These are phyloP conservation scores for Fusarium sp. DNA, from an alignment of 2,329 filamentous ascomycete species.

Conservation along the genomic window DNA sequence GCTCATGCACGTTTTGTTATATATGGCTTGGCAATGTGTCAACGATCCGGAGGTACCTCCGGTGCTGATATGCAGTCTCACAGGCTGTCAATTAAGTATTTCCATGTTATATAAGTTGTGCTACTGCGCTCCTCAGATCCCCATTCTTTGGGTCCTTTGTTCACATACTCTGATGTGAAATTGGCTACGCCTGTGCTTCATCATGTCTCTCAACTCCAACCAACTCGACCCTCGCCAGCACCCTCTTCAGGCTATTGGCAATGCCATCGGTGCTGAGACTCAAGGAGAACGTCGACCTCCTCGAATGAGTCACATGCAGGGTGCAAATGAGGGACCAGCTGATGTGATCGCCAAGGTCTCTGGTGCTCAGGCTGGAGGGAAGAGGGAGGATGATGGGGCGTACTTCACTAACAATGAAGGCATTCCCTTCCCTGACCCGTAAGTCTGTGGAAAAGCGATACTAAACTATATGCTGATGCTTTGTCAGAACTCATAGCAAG, in stretches of 20 bases:
- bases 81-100: too few species aligned
- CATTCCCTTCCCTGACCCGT: conserved; percentile 5
- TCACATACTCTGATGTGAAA: background rate
- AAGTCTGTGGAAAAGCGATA: too few species aligned
- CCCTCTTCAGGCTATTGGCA: conserved; percentile 2
- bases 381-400: conserved; percentile 1
- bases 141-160: background rate
- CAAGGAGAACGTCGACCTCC: background rate
- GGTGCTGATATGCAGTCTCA: too few species aligned
- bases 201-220: conserved; percentile 21
- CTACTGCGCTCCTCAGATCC: too few species aligned
- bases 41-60: conserved; percentile 8
- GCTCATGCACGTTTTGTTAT: background rate
- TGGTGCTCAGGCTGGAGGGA: background rate
- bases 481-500: conserved; percentile 1
- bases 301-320: background rate
- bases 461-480: rapidly evolving
- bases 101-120: background rate
- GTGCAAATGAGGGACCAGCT: conserved; percentile 2
- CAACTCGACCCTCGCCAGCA: conserved; percentile 12
- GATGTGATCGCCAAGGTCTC: conserved; percentile 14
- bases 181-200: background rate
- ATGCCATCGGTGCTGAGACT: background rate
- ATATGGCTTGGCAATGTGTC: background rate
- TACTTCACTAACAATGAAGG: conserved; percentile 17